phyloP scores from a whole-genome alignment of 306 rosid genomes.

The Glycine tomentella region DNA sequence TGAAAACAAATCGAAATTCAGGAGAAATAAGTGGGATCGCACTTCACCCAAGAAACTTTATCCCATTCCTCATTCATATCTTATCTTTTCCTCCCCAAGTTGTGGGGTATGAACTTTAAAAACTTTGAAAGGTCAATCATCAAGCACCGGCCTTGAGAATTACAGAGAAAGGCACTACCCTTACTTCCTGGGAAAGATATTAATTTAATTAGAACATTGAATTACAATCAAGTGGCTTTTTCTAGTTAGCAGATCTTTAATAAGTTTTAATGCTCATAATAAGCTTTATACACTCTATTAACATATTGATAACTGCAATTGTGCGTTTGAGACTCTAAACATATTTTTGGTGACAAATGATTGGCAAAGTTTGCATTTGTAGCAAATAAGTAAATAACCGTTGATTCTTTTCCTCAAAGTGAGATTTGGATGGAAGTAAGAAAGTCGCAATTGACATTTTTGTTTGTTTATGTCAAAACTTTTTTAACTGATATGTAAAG shows the following conservation, averaged over 20 bases:
- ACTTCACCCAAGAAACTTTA: slow-evolving; percentile 67
- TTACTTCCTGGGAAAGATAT: slow-evolving; percentile 16
- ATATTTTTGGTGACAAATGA: not conserved
- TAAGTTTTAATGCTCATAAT: not conserved
- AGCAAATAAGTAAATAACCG: not conserved
- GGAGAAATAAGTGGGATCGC: slow-evolving; percentile 56
- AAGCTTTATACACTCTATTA: not conserved
- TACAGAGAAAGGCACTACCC: slow-evolving; percentile 35
- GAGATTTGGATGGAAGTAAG: slow-evolving; percentile 5
- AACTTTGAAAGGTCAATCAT: slow-evolving; percentile 60
- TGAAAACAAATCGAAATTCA: not conserved
- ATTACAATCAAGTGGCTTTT: slow-evolving; percentile 11
- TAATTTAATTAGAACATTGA: not conserved
- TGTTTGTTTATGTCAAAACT: not conserved
- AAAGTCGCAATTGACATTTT: not conserved
- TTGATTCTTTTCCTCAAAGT: not conserved
- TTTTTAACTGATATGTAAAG: not conserved
- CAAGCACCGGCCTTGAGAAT: slow-evolving; percentile 53
- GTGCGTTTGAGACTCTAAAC: not conserved
- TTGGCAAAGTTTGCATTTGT: not conserved
- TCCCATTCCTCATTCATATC: slow-evolving; percentile 65
- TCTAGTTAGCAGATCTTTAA: not conserved
- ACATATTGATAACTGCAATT: not conserved
- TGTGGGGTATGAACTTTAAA: slow-evolving; percentile 68
- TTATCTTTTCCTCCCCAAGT: slow-evolving; percentile 61